Evolutionary conservation across 2,329 filamentous ascomycete species (phyloP), one percentile per base, ranked within the genome.

Genomic region (Fusarium decemcellulare): DNA sequence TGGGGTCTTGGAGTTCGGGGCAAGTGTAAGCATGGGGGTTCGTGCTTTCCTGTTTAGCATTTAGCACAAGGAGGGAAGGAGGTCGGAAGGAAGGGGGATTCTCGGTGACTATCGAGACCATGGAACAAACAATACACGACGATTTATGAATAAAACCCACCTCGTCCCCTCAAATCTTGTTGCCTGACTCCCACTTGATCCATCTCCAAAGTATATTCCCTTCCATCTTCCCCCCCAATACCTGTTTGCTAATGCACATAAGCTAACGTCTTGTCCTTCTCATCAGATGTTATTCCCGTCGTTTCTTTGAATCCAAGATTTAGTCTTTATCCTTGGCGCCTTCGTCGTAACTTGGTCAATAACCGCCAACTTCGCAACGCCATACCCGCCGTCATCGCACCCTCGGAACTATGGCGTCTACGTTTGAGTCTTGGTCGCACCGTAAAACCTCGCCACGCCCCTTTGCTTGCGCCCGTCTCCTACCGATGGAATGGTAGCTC

Each of bases 401-500:
- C 55, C 23, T 43, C 36, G 16, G 55, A 55, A 47, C 66, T 39
- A 59, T 59, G 67, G 67, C 59, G 67, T 71, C 59, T 58, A 44
- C 59, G 44, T 71, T 70, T 57, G 43, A 39, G 44, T 68, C 48
- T 42, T 46, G 23, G 23, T 59, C 34, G 47, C 36, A 37, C 36
- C 59, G 44, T 43, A 9, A 53, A 27, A 44, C 48, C 23, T 30
- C 46, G 32, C 43, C 39, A 46, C 68, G 43, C 65, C 56, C 52
- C 48, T 70, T 68, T 14, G 36, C 30, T 32, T 42, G 27, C 43
- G 39, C 40, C 46, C 15, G 39, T 51, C 54, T 39, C n/a, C 32
- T 62, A 46, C 62, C 63, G 47, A 61, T 70, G 47, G 53, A 61
- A 67, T 70, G 69, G 69, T 72, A 70, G 55, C 64, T 54, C 39